Evolutionary conservation across 495 filamentous ascomycete genomes (phyloP), one percentile per base, ranked within the genome.

Genomic region (Jackrogersella multiformis): DNA sequence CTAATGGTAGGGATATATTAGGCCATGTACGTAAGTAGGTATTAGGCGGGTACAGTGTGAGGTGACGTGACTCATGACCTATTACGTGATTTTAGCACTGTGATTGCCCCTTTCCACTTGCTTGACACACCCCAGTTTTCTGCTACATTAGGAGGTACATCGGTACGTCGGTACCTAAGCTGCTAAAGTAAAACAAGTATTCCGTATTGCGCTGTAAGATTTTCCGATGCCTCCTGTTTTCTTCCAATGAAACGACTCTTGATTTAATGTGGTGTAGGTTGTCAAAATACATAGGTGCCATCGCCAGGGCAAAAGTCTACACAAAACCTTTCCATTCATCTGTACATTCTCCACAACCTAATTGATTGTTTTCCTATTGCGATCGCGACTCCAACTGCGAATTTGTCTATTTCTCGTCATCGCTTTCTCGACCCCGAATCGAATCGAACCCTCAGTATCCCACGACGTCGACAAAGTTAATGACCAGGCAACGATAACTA

Each of bases 401-500:
- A 36, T 24, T 16, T 44, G 23, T 41, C 56, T 13, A 45, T 41
- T 26, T 16, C 53, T 23, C 13, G 52, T 32, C 38, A 38, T 59
- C 51, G 3, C 20, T 32, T 42, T 21, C 5, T 21, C 20, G 15
- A 10, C 30, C 23, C 28, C 54, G 26, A 58, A 23, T 49, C 53
- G 35, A 53, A 53, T 41, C 41, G 1, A 48, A 51, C 13, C 23
- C 13, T 59, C n/a, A 21, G 42, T 23, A 24, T 12, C n/a, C 34
- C 42, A 16, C 28, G 0, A 13, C 15, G 5, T 46, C 65, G 54
- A 52, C 48, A 42, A 56, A 58, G 62, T 72, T 68, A 58, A 71
- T 74, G 74, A 66, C 49, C 51, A 57, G 48, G 53, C 58, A 52
- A 55, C 66, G 48, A 55, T 69, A 68, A 57, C 20, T 39, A 64